Evolutionary conservation across 305 asterid genomes (phyloP).

Genomic region (Fraxinus sp.): DNA sequence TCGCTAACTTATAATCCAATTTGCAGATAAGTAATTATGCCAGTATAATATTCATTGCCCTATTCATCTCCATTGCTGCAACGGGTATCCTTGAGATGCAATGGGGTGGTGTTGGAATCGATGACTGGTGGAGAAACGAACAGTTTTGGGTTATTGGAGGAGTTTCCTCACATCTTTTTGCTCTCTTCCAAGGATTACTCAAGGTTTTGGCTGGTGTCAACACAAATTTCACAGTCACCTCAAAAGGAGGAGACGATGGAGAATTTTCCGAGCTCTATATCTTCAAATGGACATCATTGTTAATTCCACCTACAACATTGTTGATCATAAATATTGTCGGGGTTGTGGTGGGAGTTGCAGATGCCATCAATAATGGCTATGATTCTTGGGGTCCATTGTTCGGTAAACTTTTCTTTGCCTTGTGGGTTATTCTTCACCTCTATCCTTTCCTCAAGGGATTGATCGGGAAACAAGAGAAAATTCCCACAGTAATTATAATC

Average conservation of each 20-base stretch:
- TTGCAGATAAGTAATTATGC: constrained; percentile 79
- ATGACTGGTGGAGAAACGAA: too few species aligned
- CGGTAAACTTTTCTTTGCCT: constrained; percentile 69
- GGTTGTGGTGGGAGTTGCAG: constrained; percentile 67
- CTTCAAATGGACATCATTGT: too few species aligned
- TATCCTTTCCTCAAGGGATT: constrained; percentile 91
- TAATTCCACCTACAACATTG: too few species aligned
- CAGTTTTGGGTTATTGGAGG: too few species aligned
- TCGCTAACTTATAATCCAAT: neutral
- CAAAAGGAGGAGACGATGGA: too few species aligned
- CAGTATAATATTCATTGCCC: constrained; percentile 65
- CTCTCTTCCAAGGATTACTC: too few species aligned
- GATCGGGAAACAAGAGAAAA: constrained; percentile 59
- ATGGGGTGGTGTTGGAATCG: too few species aligned
- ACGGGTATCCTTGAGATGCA: too few species aligned
- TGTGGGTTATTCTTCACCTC: constrained; percentile 86
- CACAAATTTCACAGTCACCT: too few species aligned
- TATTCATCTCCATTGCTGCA: constrained; percentile 23
- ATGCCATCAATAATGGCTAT: constrained; percentile 79
- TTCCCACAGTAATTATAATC: constrained; percentile 75
- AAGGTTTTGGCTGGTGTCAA: too few species aligned
- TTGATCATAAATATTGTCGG: constrained; percentile 43
- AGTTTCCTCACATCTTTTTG: too few species aligned
- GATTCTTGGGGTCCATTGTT: constrained; percentile 90
- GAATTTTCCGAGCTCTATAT: too few species aligned